Evolutionary conservation across 192 early-diverging fungal genomes (phyloP), one percentile per base, ranked within the genome.

Genomic region (Backusella liffmaniae): DNA sequence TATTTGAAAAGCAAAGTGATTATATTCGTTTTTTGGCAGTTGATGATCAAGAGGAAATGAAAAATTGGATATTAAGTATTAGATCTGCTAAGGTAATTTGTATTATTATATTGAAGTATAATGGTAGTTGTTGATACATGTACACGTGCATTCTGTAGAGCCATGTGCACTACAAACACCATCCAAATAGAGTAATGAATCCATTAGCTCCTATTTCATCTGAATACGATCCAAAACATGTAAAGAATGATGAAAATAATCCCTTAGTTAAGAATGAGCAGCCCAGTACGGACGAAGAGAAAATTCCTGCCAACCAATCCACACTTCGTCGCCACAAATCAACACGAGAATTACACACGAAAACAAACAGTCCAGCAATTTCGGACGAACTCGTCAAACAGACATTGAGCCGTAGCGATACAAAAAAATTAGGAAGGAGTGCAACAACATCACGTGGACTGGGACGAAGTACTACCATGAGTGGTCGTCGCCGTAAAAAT

Each of bases 1-100:
- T 93, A 78, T 96, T 95, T 85, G 93, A 96, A 79, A 94, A 93
- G 76, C 89, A 90, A 46, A 89, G 94, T 66, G 95, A 98, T 77
- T 96, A 96, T 73, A 86, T 93, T 21, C 84, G 89, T 66, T 92
- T 88, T 75, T 69, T 94, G 26, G 90, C 91, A 73, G 87, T 88
- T 0, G 91, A 92, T 12, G 83, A 85, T 51, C 73, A 86, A 21
- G 92, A 90, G 26, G 86, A 87, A 26, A 78, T 93, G 56, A 86
- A 86, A 70, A 90, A 93, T 76, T 94, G 93, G 93, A 84, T 93
- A 5, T 79, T 88, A 5, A 87, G 91, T 12, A 83, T 93, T 62
- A 82, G 92, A 37, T 75, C 86, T 62, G 88, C 90, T 29, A 93
- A 91, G 86, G 92, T 93, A 86, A 62, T 10, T 26, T 62, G 10